Conservation (phyloP, 495 filamentous ascomycete species). For the Trichodelitschia bisporula region DNA sequence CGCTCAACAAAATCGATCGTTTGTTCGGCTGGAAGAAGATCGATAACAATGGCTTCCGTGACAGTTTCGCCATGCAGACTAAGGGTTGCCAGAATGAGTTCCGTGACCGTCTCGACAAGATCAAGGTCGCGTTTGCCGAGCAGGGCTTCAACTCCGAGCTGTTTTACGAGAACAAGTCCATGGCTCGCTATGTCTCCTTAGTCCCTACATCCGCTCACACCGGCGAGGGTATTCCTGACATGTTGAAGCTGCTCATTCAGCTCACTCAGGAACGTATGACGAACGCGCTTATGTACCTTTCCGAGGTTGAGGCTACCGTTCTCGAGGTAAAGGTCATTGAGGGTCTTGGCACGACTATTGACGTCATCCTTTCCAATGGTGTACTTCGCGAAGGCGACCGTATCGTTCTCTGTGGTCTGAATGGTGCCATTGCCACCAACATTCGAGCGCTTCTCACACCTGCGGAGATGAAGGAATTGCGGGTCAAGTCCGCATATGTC, state of each 20-base stretch:
- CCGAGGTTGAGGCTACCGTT: conserved; percentile 91
- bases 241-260: conserved; percentile 83
- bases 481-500: conserved; percentile 82
- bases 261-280: conserved; percentile 97
- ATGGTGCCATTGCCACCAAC: conserved; percentile 82
- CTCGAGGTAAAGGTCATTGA: conserved; percentile 98
- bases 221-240: conserved; percentile 95
- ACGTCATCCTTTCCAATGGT: conserved; percentile 93
- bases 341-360: conserved; percentile 94
- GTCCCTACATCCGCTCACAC: conserved; percentile 95
- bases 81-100: conserved; percentile 93
- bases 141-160: conserved; percentile 95
- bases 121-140: conserved; percentile 82
- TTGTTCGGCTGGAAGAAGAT: conserved; percentile 95
- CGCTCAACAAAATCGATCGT: conserved; percentile 99
- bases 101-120: conserved; percentile 66
- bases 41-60: conserved; percentile 94
- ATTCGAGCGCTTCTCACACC: conserved; percentile 93
- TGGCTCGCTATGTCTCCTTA: conserved; percentile 78
- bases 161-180: conserved; percentile 92
- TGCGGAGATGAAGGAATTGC: conserved; percentile 78
- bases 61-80: conserved; percentile 70
- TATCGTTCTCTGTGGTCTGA: conserved; percentile 82
- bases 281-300: conserved; percentile 90
- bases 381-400: conserved; percentile 84